Evolutionary conservation across 257 asterid species (phyloP), one percentile per base, ranked within the genome.

Genomic region (Prunella vulgaris): DNA sequence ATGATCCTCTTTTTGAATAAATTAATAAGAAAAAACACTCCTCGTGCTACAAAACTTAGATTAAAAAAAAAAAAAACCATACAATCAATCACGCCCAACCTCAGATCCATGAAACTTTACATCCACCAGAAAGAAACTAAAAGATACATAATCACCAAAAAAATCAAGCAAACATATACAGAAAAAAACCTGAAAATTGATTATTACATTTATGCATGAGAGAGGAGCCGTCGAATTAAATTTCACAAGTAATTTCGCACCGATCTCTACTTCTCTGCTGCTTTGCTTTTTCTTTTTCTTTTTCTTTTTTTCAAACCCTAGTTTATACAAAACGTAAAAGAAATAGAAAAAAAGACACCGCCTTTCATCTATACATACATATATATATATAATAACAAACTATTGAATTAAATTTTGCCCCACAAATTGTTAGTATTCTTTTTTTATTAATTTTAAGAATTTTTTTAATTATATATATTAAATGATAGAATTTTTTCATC

Each of bases 281-380:
- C 48, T 21, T 12, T 49, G 51, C 25, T 46, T 69, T 63, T 69
- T 62, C n/a, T n/a, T n/a, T n/a, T n/a, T n/a, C n/a, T n/a, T n/a
- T n/a, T n/a, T n/a, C n/a, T n/a, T n/a, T n/a, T n/a, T 66, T 51
- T 69, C 74, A 78, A 74, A 74, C 79, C 83, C 79, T 78, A 74
- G 70, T 24, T 49, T 49, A 35, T 35, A 35, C 42, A 35, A 35
- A 35, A 35, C 12, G 8, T 7, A 35, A 33, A 7, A 33, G 40
- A 46, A n/a, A 37, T 20, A 51, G 63, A 60, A 14, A 13, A 7
- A 32, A 62, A 52, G 12, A 28, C 77, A 69, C 75, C 75, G 75
- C 75, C 79, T 52, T 53, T 27, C 60, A 3, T 75, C n/a, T n/a
- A n/a, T n/a, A n/a, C n/a, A n/a, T n/a, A n/a, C n/a, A n/a, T n/a